These are phyloP conservation scores for Ilyonectria destructans DNA, from an alignment of 2,329 filamentous ascomycete species.

Conservation along the genomic window DNA sequence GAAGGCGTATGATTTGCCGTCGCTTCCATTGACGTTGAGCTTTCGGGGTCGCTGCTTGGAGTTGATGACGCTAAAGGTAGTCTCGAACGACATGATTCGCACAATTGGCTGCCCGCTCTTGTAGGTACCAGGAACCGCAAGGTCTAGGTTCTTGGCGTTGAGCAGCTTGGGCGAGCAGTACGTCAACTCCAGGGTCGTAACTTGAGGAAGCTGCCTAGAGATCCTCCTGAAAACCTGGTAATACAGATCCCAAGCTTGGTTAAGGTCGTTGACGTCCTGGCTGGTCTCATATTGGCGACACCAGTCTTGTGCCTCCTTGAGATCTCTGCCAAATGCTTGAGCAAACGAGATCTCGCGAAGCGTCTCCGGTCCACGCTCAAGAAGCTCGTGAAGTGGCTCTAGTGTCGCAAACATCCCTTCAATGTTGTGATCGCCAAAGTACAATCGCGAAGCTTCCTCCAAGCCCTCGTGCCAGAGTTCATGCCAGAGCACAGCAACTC, in stretches of 20 bases:
- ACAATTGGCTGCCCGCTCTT: conserved; percentile 84
- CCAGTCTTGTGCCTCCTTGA: conserved; percentile 96
- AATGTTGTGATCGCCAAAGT: conserved; percentile 98
- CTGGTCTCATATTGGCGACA: conserved; percentile 92
- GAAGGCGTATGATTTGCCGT: conserved; percentile 91
- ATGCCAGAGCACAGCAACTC: conserved; percentile 97
- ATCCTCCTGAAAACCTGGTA: conserved; percentile 99
- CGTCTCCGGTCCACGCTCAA: conserved; percentile 93
- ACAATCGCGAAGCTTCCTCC: conserved; percentile 95
- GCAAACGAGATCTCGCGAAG: conserved; percentile 97
- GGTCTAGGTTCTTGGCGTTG: conserved; percentile 85
- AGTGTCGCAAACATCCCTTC: conserved; percentile 97
- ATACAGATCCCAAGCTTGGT: conserved; percentile 99
- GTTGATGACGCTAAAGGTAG: conserved; percentile 91
- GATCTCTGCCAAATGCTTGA: conserved; percentile 95
- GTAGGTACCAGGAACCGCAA: conserved; percentile 97
- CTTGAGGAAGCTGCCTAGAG: conserved; percentile 90
- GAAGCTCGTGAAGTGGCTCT: conserved; percentile 90
- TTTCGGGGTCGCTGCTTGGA: conserved; percentile 97
- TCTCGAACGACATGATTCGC: conserved; percentile 90
- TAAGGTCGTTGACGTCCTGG: conserved; percentile 93
- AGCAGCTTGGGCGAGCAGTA: conserved; percentile 98
- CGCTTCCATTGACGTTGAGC: conserved; percentile 89
- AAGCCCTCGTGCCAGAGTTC: conserved; percentile 99
- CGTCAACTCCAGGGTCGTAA: conserved; percentile 93